These are phyloP conservation scores for Cryptococcus sp. DNA, from an alignment of 1,284 basidiomycete species.

Conservation along the genomic window DNA sequence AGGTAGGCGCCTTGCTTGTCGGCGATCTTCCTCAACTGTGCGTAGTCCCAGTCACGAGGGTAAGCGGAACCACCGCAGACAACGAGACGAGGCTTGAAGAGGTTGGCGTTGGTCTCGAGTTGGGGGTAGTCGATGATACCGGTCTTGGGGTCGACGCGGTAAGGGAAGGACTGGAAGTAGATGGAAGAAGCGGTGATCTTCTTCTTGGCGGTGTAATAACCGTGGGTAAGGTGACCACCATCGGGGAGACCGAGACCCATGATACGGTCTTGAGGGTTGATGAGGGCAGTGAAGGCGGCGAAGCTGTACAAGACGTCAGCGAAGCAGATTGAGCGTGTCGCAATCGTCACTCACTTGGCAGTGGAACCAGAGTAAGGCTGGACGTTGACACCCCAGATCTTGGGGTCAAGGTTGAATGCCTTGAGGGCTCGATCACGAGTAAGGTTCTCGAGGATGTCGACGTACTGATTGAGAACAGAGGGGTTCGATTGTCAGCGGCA, in stretches of 20 bases:
- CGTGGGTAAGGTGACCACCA: constrained; percentile 97
- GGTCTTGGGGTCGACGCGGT: constrained; percentile 79
- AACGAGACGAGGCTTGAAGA: constrained; percentile 94
- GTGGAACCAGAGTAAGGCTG: constrained; percentile 98
- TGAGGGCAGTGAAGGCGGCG: constrained; percentile 92
- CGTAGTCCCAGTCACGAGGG: constrained; percentile 98
- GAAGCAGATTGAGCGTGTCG: constrained; percentile 4
- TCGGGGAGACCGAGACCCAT: constrained; percentile 99
- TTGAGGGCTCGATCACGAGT: constrained; percentile 93
- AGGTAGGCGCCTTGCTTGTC: constrained; percentile 89
- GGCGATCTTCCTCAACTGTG: constrained; percentile 75
- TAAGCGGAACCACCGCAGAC: constrained; percentile 99
- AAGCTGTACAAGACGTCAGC: constrained; percentile 64
- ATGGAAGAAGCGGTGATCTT: constrained; percentile 99
- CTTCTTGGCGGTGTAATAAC: constrained; percentile 99
- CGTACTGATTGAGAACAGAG: constrained; percentile 58
- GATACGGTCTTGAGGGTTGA: constrained; percentile 96
- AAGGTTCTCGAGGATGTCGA: constrained; percentile 93
- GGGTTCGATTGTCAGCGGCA: no score
- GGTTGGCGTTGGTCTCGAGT: constrained; percentile 83
- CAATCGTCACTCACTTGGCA: constrained; percentile 65
- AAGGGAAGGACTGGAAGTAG: constrained; percentile 99
- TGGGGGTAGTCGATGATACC: constrained; percentile 89
- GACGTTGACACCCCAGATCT: constrained; percentile 95
- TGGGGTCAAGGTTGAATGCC: constrained; percentile 94